phyloP scores from a whole-genome alignment of 805 yeast species.

The Spathaspora boniae region DNA sequence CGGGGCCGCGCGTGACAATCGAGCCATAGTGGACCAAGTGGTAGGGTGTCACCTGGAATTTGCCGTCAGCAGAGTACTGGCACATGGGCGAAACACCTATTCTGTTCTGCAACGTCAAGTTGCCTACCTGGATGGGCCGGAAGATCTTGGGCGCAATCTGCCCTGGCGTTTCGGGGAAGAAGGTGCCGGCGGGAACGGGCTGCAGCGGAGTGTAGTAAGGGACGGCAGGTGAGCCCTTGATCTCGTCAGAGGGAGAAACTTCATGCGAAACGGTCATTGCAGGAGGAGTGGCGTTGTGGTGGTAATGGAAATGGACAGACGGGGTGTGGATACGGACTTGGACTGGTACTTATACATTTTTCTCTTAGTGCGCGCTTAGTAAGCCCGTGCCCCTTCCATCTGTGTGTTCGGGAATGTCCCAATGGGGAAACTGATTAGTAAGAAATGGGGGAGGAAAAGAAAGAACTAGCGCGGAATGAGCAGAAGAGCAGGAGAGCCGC shows the following conservation, averaged over 20 bases:
- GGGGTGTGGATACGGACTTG: too few species aligned
- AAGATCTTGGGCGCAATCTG: slow-evolving; percentile 36
- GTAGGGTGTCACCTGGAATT: slow-evolving; percentile 42
- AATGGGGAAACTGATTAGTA: too few species aligned
- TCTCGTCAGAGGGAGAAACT: slow-evolving; percentile 8
- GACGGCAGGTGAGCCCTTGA: slow-evolving; percentile 11
- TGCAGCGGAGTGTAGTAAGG: slow-evolving; percentile 29
- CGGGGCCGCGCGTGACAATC: slow-evolving; percentile 47
- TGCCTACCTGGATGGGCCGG: slow-evolving; percentile 40
- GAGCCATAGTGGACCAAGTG: slow-evolving; percentile 50
- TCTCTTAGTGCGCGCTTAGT: too few species aligned
- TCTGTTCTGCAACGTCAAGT: slow-evolving; percentile 44
- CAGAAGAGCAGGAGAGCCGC: too few species aligned
- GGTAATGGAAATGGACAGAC: too few species aligned
- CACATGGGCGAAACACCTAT: slow-evolving; percentile 59
- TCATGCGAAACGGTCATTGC: slow-evolving; percentile 4
- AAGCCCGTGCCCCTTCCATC: too few species aligned
- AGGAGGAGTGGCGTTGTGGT: too few species aligned
- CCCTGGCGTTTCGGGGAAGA: slow-evolving; percentile 15
- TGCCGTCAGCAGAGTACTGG: slow-evolving; percentile 40
- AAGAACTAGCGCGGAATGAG: too few species aligned
- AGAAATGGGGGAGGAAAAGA: too few species aligned
- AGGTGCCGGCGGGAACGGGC: slow-evolving; percentile 30
- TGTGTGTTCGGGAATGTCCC: too few species aligned
- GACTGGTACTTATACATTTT: too few species aligned